Conservation (phyloP, 2,329 filamentous ascomycete species). For the Exophiala viscosa region DNA sequence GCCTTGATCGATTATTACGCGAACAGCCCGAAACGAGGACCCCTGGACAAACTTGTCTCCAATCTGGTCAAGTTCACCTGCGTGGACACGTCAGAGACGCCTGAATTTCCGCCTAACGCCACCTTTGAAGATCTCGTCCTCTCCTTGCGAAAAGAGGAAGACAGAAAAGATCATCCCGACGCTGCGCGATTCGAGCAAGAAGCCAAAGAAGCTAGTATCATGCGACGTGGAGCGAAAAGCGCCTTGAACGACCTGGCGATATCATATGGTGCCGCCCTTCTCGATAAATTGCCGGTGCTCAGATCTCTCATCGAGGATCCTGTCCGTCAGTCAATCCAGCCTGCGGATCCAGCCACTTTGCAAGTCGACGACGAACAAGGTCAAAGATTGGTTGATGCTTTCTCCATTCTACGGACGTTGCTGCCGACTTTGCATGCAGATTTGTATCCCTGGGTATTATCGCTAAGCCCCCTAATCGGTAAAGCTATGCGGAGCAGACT, state of each 20-base stretch:
- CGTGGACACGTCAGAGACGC: constrained; percentile 94
- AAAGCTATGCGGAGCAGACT: constrained; percentile 83
- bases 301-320: constrained; percentile 77
- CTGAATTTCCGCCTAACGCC: constrained; percentile 84
- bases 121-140: constrained; percentile 74
- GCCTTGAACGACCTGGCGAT: constrained; percentile 81
- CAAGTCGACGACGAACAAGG: constrained; percentile 73
- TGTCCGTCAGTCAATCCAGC: constrained; percentile 63
- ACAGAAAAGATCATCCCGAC: constrained; percentile 87
- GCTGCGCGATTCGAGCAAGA: constrained; percentile 86
- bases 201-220: constrained; percentile 82
- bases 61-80: constrained; percentile 98
- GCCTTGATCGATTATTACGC: constrained; percentile 83
- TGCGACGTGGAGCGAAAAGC: constrained; percentile 87
- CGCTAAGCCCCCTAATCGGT: constrained; percentile 78
- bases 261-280: constrained; percentile 72
- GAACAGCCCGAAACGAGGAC: constrained; percentile 70
- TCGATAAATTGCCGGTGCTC: constrained; percentile 81
- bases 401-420: constrained; percentile 88
- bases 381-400: constrained; percentile 87
- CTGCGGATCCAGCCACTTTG: constrained; percentile 18
- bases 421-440: constrained; percentile 79
- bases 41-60: constrained; percentile 91
- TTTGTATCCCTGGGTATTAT: constrained; percentile 75
- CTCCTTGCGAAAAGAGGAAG: constrained; percentile 95